Conservation (phyloP, 768 basidiomycete species). For the Mycena alexandri region DNA sequence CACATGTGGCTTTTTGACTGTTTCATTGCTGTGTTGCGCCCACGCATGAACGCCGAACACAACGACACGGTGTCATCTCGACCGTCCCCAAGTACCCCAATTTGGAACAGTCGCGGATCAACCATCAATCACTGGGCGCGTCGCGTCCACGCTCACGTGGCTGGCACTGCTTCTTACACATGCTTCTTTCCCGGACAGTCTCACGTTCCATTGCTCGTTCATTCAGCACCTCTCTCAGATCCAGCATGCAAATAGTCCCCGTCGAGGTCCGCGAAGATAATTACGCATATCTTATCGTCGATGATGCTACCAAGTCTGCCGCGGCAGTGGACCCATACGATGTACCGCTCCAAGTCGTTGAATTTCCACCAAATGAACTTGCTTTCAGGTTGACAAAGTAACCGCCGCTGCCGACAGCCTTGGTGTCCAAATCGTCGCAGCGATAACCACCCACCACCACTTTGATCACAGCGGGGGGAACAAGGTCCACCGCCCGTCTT, state of each 20-base stretch:
- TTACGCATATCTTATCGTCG: conserved; percentile 87
- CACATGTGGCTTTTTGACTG: background rate
- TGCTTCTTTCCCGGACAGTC: conserved; percentile 23
- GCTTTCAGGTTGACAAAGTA: conserved; percentile 77
- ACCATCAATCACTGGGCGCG: too few relatives aligned
- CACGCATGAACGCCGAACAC: too few relatives aligned
- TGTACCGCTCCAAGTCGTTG: conserved; percentile 69
- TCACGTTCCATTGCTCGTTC: conserved; percentile 34
- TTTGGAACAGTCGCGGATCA: too few relatives aligned
- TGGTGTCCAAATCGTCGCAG: conserved; percentile 75
- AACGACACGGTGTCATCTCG: background rate
- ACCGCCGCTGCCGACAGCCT: conserved; percentile 69
- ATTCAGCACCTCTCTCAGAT: conserved; percentile 28
- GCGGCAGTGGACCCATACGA: conserved; percentile 88
- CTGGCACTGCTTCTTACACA: background rate
- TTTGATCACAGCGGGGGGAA: conserved; percentile 92
- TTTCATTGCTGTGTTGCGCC: background rate
- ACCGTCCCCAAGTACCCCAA: too few relatives aligned
- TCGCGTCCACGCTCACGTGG: too few relatives aligned
- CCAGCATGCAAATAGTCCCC: conserved; percentile 79
- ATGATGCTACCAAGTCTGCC: conserved; percentile 73
- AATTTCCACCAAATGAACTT: conserved; percentile 73
- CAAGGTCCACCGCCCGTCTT: conserved; percentile 56
- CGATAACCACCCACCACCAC: conserved; percentile 94
- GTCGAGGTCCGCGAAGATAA: conserved; percentile 87